Evolutionary conservation across 2,329 filamentous ascomycete genomes (phyloP).

Genomic region (Colletotrichum melonis): DNA sequence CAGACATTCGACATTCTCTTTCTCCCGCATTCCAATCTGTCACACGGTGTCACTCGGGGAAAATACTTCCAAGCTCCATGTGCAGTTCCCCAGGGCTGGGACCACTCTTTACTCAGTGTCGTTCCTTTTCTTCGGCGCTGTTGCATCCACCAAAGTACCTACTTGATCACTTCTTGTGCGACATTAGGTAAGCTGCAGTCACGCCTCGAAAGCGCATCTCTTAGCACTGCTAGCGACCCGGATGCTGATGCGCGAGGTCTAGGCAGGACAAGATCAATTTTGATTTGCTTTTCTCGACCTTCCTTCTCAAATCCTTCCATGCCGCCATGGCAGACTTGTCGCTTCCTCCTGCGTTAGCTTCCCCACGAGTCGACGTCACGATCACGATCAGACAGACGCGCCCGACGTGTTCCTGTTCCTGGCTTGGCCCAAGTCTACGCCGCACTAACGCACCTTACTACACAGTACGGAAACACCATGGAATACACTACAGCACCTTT

Average conservation of each 20-base stretch:
- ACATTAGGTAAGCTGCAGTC: neutral
- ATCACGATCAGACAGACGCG: slow-evolving; percentile 10
- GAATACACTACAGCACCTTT: neutral
- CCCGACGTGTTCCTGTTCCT: slow-evolving; percentile 4
- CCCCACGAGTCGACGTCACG: slow-evolving; percentile 19
- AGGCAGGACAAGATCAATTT: neutral
- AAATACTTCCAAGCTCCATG: neutral
- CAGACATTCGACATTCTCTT: neutral
- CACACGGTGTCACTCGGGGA: neutral
- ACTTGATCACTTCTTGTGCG: neutral
- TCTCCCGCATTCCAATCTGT: neutral
- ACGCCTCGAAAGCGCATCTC: neutral
- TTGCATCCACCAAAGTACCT: neutral
- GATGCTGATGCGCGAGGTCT: neutral
- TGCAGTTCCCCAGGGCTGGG: neutral
- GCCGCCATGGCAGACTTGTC: slow-evolving; percentile 1
- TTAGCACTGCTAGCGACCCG: neutral
- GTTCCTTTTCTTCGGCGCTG: neutral
- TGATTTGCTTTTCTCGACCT: neutral
- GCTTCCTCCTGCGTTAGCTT: slow-evolving; percentile 14
- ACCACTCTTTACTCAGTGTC: neutral
- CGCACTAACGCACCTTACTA: neutral
- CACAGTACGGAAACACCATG: neutral
- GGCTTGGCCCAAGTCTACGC: slow-evolving; percentile 21
- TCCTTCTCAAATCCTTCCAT: slow-evolving; percentile 8